Conservation (phyloP, 1,284 basidiomycete genomes). For the Ganoderma meredithae region DNA sequence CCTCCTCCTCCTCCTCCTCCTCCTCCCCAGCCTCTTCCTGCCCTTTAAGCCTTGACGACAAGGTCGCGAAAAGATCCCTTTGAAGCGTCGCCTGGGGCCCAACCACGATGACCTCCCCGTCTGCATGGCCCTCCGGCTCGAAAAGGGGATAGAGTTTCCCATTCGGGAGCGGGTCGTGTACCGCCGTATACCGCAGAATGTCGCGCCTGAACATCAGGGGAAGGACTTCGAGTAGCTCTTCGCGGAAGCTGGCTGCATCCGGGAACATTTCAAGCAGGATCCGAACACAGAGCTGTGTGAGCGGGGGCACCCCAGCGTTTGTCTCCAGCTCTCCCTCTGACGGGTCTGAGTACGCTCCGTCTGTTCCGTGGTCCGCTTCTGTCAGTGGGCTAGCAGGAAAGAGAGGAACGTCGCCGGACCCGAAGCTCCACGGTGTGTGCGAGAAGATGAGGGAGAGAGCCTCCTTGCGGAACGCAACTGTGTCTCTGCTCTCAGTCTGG, state of each 20-base stretch:
- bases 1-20: not conserved
- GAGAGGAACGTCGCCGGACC: constrained; percentile 25
- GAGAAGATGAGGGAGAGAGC: constrained; percentile 61
- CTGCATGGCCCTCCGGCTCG: constrained; percentile 56
- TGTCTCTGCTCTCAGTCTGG: constrained; percentile 33
- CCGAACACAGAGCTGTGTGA: constrained; percentile 52
- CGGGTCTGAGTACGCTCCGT: not conserved
- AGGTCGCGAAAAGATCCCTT: constrained; percentile 48
- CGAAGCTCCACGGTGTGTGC: constrained; percentile 37
- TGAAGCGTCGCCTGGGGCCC: constrained; percentile 57
- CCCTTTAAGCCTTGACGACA: constrained; percentile 25
- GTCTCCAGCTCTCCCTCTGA: not conserved
- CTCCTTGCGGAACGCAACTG: constrained; percentile 54
- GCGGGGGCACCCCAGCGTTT: constrained; percentile 47
- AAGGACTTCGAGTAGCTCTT: constrained; percentile 56
- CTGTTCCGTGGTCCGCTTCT: not conserved
- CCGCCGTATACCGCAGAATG: constrained; percentile 61
- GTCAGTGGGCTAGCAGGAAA: not conserved
- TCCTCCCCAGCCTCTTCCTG: constrained; percentile 43
- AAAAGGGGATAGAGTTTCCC: constrained; percentile 57
- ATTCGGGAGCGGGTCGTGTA: constrained; percentile 60
- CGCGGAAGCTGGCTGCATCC: constrained; percentile 38
- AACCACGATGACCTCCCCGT: constrained; percentile 68
- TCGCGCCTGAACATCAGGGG: constrained; percentile 63
- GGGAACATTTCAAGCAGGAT: constrained; percentile 44